Evolutionary conservation across 2,329 filamentous ascomycete genomes (phyloP).

Genomic region (Aspergillus pseudonomiae): DNA sequence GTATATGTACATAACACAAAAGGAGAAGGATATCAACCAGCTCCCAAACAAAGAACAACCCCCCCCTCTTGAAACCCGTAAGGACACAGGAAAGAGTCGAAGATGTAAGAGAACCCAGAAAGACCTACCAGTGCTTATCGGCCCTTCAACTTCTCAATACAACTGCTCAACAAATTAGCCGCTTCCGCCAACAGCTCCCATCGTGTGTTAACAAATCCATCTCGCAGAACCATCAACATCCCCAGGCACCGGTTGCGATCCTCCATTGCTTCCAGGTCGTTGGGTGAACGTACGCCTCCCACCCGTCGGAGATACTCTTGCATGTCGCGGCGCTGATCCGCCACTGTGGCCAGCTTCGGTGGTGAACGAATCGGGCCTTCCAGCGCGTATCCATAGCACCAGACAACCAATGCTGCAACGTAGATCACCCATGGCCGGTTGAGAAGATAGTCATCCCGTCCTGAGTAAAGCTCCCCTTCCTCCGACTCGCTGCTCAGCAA

Average conservation of each 20-base stretch:
- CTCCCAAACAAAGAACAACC: neutral
- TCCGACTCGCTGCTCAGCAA: slow-evolving; percentile 63
- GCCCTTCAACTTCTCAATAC: slow-evolving; percentile 64
- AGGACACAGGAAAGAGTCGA: neutral
- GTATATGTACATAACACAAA: slow-evolving; percentile 5
- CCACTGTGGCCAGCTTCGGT: slow-evolving; percentile 59
- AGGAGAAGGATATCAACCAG: slow-evolving; percentile 10
- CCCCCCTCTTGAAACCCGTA: neutral
- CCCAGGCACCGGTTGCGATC: slow-evolving; percentile 84
- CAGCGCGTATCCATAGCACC: slow-evolving; percentile 90
- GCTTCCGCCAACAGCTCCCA: slow-evolving; percentile 95
- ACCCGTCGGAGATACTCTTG: slow-evolving; percentile 73
- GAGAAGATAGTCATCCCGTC: slow-evolving; percentile 83
- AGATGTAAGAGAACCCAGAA: neutral
- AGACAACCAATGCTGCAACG: slow-evolving; percentile 87
- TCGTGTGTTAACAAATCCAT: slow-evolving; percentile 77
- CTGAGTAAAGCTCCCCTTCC: slow-evolving; percentile 63
- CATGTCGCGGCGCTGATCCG: slow-evolving; percentile 77
- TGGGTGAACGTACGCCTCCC: slow-evolving; percentile 71
- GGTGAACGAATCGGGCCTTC: slow-evolving; percentile 70
- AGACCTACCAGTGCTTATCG: neutral
- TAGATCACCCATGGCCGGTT: slow-evolving; percentile 96
- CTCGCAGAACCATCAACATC: slow-evolving; percentile 76
- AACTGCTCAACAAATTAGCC: slow-evolving; percentile 76
- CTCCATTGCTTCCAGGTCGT: slow-evolving; percentile 71